phyloP scores from a whole-genome alignment of 805 yeast genomes.

The Wickerhamiella qilinensis region DNA sequence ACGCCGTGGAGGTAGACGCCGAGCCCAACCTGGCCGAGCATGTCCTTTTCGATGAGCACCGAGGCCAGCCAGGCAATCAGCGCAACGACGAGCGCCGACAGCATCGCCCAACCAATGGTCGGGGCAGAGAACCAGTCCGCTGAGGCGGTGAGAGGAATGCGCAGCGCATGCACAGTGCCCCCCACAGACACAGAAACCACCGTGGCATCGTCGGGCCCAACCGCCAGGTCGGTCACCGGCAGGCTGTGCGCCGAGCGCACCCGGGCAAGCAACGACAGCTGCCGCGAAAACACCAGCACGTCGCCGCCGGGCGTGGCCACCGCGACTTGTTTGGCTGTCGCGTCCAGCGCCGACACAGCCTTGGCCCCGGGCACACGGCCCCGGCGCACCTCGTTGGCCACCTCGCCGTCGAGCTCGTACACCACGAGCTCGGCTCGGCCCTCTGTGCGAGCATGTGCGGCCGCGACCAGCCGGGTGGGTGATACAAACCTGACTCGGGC shows the following conservation, averaged over 20 bases:
- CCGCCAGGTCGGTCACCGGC: constrained; percentile 14
- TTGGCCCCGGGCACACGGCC: constrained; percentile 6
- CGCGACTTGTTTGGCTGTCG: constrained; percentile 8
- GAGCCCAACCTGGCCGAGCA: background rate
- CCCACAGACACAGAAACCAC: constrained; percentile 13
- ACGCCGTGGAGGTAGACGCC: no score
- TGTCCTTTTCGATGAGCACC: background rate
- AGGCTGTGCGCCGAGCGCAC: constrained; percentile 8
- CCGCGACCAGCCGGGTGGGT: constrained; percentile 7
- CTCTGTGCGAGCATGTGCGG: constrained; percentile 5
- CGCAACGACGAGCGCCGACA: constrained; percentile 7
- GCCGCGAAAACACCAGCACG: constrained; percentile 6
- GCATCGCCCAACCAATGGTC: constrained; percentile 9
- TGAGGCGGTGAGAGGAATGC: background rate
- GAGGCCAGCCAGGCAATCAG: constrained; percentile 4
- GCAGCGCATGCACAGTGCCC: constrained; percentile 8
- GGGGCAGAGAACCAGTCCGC: constrained; percentile 1
- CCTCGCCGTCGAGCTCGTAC: constrained; percentile 5
- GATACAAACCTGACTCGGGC: constrained; percentile 7
- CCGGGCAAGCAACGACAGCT: constrained; percentile 2
- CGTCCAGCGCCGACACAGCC: constrained; percentile 12
- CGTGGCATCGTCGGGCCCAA: constrained; percentile 6
- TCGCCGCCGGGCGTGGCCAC: constrained; percentile 14
- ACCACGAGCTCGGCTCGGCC: constrained; percentile 5
- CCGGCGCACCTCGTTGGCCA: background rate